These are phyloP conservation scores for Boletus reticuloceps DNA, from an alignment of 768 basidiomycete species.

Conservation along the genomic window DNA sequence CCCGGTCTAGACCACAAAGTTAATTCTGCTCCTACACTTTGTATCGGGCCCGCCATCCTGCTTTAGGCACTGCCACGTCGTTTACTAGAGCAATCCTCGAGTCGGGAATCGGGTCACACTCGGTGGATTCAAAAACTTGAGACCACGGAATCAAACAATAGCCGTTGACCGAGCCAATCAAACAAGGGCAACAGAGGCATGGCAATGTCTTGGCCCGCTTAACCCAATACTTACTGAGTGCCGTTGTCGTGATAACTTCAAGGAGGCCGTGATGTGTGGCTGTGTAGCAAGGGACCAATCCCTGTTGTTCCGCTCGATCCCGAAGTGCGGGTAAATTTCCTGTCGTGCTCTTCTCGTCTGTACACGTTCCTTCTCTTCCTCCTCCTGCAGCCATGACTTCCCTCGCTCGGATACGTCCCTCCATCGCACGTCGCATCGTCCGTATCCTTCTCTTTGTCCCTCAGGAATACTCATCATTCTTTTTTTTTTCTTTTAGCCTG, in stretches of 20 bases:
- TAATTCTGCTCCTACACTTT: too few relatives aligned
- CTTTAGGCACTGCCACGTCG: too few relatives aligned
- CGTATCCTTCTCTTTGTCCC: background rate
- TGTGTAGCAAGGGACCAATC: too few relatives aligned
- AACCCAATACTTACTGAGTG: too few relatives aligned
- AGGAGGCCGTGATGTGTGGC: constrained; percentile 21
- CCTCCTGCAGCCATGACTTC: constrained; percentile 26
- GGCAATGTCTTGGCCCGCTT: too few relatives aligned
- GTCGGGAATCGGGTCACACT: too few relatives aligned
- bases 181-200: too few relatives aligned
- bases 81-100: too few relatives aligned
- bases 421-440: constrained; percentile 28
- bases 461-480: background rate
- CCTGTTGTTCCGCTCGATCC: constrained; percentile 25
- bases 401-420: constrained; percentile 30
- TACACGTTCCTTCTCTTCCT: background rate
- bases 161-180: too few relatives aligned
- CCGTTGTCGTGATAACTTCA: background rate
- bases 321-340: constrained; percentile 27
- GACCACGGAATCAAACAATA: too few relatives aligned
- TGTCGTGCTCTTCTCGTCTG: background rate
- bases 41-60: background rate
- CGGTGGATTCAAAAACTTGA: too few relatives aligned
- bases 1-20: constrained; percentile 15
- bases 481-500: constrained; percentile 16